Conservation (phyloP, 164 flowering plant species). For the Vitis riparia region DNA sequence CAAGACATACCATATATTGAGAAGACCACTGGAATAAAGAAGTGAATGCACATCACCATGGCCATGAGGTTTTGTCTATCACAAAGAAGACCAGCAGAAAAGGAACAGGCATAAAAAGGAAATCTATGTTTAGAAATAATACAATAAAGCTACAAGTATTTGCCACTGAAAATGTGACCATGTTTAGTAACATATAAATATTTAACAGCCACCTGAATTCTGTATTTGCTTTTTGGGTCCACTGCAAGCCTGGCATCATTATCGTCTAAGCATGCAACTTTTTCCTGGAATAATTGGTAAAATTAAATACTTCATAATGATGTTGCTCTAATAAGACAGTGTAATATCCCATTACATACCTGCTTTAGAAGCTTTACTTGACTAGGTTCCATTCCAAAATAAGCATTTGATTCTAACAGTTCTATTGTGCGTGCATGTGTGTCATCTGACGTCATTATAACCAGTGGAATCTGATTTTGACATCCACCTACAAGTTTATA, state of each 20-base stretch:
- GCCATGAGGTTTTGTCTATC: conserved; percentile 98
- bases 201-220: conserved; percentile 65
- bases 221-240: conserved; percentile 77
- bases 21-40: conserved; percentile 86
- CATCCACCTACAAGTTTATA: conserved; percentile 43
- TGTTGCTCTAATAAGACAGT: background rate
- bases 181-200: background rate
- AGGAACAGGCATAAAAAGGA: background rate
- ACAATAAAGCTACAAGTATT: background rate
- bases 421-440: conserved; percentile 75
- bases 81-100: conserved; percentile 12
- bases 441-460: conserved; percentile 98
- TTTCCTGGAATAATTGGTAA: conserved; percentile 59
- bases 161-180: background rate
- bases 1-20: conserved; percentile 61
- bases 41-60: conserved; percentile 99
- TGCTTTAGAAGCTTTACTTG: conserved; percentile 94
- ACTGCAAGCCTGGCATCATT: conserved; percentile 94
- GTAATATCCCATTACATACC: conserved; percentile 37
- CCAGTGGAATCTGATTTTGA: conserved; percentile 69
- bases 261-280: conserved; percentile 95
- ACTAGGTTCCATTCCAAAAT: conserved; percentile 88
- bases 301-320: background rate
- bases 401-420: conserved; percentile 76
- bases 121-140: background rate